These are phyloP conservation scores for Acanthamoeba culbertsoni DNA, from an alignment of 208 protist species.

Conservation along the genomic window DNA sequence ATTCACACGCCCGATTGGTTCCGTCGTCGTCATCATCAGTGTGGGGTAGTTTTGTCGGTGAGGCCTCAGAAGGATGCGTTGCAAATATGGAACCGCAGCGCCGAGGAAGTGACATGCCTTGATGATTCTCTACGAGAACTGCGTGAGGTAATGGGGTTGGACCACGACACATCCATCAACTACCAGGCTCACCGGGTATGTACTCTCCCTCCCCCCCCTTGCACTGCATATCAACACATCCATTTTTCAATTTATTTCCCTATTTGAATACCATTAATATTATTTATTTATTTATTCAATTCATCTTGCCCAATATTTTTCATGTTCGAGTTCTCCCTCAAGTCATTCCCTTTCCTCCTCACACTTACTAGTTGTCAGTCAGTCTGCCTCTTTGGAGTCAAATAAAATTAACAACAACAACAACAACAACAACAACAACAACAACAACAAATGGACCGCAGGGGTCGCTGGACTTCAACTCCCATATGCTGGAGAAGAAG, in stretches of 20 bases:
- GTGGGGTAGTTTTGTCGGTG: constrained; percentile 34
- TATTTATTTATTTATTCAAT: not conserved
- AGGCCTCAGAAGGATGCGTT: not conserved
- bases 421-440: not conserved
- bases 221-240: not conserved
- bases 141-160: not conserved
- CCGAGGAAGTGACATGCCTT: not conserved
- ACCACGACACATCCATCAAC: not conserved
- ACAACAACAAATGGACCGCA: not conserved
- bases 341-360: too few species aligned
- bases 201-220: not conserved
- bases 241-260: not conserved
- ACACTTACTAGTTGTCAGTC: too few species aligned
- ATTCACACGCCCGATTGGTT: not conserved
- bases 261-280: not conserved
- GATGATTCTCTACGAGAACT: not conserved
- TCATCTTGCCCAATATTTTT: too few species aligned
- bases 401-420: not conserved
- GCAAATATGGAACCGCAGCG: constrained; percentile 29
- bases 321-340: too few species aligned
- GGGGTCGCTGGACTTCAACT: constrained; percentile 20
- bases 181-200: not conserved
- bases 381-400: not conserved
- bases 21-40: not conserved
- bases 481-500: not conserved